These are phyloP conservation scores for Nigrograna mackinnonii DNA, from an alignment of 2,329 filamentous ascomycete species.

Conservation along the genomic window DNA sequence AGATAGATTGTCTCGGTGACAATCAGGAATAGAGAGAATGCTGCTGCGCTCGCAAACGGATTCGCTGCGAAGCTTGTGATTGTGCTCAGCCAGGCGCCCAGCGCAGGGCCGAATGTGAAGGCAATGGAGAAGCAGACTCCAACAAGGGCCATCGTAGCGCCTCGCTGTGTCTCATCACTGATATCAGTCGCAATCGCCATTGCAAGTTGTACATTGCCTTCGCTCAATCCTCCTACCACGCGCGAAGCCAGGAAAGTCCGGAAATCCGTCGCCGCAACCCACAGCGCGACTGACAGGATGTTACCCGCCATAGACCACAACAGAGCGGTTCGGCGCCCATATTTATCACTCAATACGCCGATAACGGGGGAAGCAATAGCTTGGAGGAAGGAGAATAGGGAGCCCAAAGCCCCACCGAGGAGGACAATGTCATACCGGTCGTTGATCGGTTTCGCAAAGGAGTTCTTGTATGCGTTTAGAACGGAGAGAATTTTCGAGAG, in stretches of 20 bases:
- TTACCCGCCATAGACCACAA: conserved; percentile 93
- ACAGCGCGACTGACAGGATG: conserved; percentile 88
- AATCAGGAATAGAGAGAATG: conserved; percentile 83
- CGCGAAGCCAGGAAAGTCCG: conserved; percentile 93
- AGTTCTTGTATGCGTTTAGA: conserved; percentile 92
- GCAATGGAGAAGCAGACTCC: conserved; percentile 96
- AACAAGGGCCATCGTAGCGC: conserved; percentile 93
- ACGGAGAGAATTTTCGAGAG: conserved; percentile 79
- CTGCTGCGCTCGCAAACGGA: conserved; percentile 90
- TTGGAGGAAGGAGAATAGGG: conserved; percentile 90
- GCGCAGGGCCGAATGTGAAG: conserved; percentile 92
- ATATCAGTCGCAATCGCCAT: conserved; percentile 97
- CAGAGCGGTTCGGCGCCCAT: conserved; percentile 85
- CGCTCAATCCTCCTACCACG: conserved; percentile 88
- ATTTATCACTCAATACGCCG: conserved; percentile 81
- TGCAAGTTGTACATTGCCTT: conserved; percentile 95
- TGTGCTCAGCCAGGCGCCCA: conserved; percentile 83
- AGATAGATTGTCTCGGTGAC: conserved; percentile 87
- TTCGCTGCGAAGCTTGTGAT: conserved; percentile 81
- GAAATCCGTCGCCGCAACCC: conserved; percentile 93
- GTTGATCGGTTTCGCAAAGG: conserved; percentile 90
- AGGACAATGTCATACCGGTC: conserved; percentile 97
- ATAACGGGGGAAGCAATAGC: conserved; percentile 92
- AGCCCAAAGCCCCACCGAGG: conserved; percentile 89
- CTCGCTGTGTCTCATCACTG: conserved; percentile 80